These are phyloP conservation scores for Boletus rubescentipes DNA, from an alignment of 768 basidiomycete species.

Conservation along the genomic window DNA sequence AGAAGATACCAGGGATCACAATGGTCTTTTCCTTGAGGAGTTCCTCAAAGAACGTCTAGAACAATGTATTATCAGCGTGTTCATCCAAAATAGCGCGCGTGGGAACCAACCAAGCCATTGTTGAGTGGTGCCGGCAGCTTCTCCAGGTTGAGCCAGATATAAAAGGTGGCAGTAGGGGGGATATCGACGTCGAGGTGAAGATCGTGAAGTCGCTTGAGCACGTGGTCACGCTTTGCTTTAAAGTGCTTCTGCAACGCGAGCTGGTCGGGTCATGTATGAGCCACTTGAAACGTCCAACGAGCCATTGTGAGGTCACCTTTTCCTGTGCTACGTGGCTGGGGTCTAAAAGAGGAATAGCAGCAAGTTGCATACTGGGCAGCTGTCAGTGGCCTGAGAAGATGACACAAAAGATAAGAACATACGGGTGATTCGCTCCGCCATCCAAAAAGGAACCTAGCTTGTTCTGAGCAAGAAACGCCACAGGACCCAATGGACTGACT, in stretches of 20 bases:
- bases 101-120: constrained; percentile 71
- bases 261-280: constrained; percentile 30
- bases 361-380: constrained; percentile 69
- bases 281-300: neutral
- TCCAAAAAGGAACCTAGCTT: constrained; percentile 79
- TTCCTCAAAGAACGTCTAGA: constrained; percentile 90
- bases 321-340: constrained; percentile 66
- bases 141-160: constrained; percentile 90
- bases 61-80: too few relatives aligned
- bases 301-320: constrained; percentile 44
- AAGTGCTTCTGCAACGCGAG: constrained; percentile 87
- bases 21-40: constrained; percentile 88
- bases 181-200: constrained; percentile 77
- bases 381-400: neutral
- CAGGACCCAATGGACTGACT: constrained; percentile 6
- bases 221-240: constrained; percentile 87
- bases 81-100: too few relatives aligned
- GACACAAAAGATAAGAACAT: constrained; percentile 30
- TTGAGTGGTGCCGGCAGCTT: constrained; percentile 78
- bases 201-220: constrained; percentile 72
- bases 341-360: constrained; percentile 82
- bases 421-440: constrained; percentile 94
- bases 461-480: neutral
- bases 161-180: constrained; percentile 84
- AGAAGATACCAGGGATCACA: constrained; percentile 89